These are phyloP conservation scores for Globisporangium cederbergense DNA, from an alignment of 352 stramenopile species.

Conservation along the genomic window DNA sequence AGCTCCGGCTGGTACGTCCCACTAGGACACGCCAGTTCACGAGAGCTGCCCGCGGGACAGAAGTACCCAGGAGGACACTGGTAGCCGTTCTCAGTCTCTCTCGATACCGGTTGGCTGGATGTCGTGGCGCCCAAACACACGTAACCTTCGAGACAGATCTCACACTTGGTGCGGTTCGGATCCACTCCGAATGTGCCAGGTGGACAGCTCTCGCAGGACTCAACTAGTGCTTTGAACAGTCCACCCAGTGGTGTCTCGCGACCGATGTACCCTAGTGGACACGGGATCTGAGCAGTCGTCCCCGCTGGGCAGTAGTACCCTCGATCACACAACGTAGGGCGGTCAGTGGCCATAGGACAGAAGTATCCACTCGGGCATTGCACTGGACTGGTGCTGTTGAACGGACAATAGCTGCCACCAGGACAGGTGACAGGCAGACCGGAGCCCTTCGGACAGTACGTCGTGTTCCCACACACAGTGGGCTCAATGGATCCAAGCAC, in stretches of 20 bases:
- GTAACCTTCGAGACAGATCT: constrained; percentile 71
- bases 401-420: constrained; percentile 67
- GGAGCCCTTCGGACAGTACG: constrained; percentile 58
- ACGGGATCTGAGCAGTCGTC: constrained; percentile 55
- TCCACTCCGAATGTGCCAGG: constrained; percentile 79
- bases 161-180: constrained; percentile 67
- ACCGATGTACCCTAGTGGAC: constrained; percentile 72
- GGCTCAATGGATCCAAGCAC: constrained; percentile 38
- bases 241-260: constrained; percentile 47
- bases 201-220: constrained; percentile 75
- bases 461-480: constrained; percentile 39
- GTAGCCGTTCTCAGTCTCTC: constrained; percentile 75
- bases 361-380: constrained; percentile 73
- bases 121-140: constrained; percentile 79
- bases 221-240: constrained; percentile 38
- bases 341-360: constrained; percentile 41
- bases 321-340: constrained; percentile 35
- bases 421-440: constrained; percentile 54
- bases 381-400: constrained; percentile 56
- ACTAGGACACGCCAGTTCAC: constrained; percentile 62
- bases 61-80: constrained; percentile 76
- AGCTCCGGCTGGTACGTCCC: constrained; percentile 72
- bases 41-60: constrained; percentile 57
- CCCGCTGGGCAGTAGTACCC: constrained; percentile 75
- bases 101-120: constrained; percentile 47